A percentile compares a stretch with the other conserved stretches of the same genome.
These are phyloP conservation scores for Umbelopsis ramanniana DNA, from an alignment of 192 early-diverging fungal genomes.

Conservation along the genomic window DNA sequence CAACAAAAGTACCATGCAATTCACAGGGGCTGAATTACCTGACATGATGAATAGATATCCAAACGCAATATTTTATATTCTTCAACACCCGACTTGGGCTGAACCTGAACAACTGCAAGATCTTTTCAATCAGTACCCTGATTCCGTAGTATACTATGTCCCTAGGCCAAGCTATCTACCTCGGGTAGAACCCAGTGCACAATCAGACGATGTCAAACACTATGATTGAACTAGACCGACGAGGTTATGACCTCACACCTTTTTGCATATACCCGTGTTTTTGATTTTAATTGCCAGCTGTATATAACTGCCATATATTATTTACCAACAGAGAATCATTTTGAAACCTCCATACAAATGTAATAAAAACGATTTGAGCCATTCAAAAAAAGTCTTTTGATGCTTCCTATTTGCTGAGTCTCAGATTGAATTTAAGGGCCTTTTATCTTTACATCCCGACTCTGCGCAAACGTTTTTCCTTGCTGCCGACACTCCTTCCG, in stretches of 20 bases:
- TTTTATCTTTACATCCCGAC: too few species aligned
- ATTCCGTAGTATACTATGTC: conserved; percentile 2
- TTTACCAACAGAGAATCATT: too few species aligned
- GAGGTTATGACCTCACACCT: too few species aligned
- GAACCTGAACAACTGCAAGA: not conserved
- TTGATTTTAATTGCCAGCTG: too few species aligned
- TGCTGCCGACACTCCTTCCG: not conserved
- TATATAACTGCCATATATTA: too few species aligned
- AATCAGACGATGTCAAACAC: not conserved
- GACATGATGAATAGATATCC: not conserved
- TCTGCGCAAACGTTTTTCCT: not conserved
- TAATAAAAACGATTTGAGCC: too few species aligned
- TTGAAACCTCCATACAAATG: too few species aligned
- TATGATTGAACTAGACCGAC: not conserved
- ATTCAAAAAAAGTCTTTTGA: too few species aligned
- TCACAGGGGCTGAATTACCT: not conserved
- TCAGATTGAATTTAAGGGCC: too few species aligned
- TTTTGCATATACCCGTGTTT: too few species aligned
- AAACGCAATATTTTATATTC: not conserved
- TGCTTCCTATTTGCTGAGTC: too few species aligned
- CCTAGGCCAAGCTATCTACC: not conserved
- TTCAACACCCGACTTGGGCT: conserved; percentile 3
- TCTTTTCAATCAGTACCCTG: not conserved
- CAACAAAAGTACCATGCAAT: not conserved
- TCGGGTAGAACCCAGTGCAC: not conserved